Evolutionary conservation across 805 yeast genomes (phyloP), one percentile per base, ranked within the genome.

Genomic region (Scheffersomyces lignosus): DNA sequence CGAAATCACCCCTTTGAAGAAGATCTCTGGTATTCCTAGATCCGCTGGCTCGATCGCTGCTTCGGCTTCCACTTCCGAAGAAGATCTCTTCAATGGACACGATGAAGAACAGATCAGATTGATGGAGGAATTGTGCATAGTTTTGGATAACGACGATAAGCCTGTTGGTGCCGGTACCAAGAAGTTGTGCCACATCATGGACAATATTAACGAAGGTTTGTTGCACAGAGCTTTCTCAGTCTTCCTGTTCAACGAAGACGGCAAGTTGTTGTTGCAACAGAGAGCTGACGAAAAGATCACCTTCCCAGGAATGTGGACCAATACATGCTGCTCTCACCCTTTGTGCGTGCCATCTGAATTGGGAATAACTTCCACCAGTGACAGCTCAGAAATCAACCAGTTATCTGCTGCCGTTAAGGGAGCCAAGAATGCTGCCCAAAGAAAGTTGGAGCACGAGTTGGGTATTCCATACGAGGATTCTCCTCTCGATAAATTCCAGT

Each of bases 321-420:
- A 93, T 62, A 93, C 99, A 2, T 93, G 99, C 66, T 93, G 99
- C 62, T 90, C 98, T 1, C 99, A 93, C 60, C 99, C 99, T 7
- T 71, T 93, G 36, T 88, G 96, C 37, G 78, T 88, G 24, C 75
- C 81, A 26, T 68, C 78, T 25, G 99, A 93, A 62, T 69, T 89
- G 56, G 97, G 97, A 8, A 37, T 59, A 14, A 37, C 39, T 15
- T 29, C 44, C 3, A 31, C 32, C 4, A 32, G 43, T 4, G 24
- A 32, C 3, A 47, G 46, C 3, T 23, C 30, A 17, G 50, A 55
- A 33, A 43, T 54, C 18, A 55, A 67, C 28, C 61, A 61, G 25
- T 70, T 90, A 40, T 62, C 66, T 4, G 65, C 71, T 24, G 86
- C 95, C 6, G 70, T 91, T 5, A 62, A 64, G 18, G 99, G 99